Evolutionary conservation across 2,329 filamentous ascomycete genomes (phyloP).

Genomic region (Alternaria postmessia): DNA sequence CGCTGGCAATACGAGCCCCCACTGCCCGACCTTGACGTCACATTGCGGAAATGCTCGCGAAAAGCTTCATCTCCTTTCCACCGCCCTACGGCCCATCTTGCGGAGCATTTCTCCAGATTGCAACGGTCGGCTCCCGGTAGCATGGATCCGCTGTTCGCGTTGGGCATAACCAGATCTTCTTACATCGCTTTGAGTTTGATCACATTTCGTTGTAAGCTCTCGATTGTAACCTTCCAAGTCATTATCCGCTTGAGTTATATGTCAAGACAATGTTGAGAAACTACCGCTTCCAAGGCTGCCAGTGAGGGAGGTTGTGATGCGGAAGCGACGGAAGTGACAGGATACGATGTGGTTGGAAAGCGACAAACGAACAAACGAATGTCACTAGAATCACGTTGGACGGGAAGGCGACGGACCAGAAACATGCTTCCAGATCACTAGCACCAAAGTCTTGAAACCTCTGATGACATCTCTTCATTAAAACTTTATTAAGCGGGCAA

Average conservation of each 20-base stretch:
- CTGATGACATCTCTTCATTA: background rate
- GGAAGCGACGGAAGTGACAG: background rate
- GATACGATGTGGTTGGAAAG: background rate
- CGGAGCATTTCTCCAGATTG: slow-evolving; percentile 3
- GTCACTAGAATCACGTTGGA: background rate
- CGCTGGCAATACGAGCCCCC: slow-evolving; percentile 3
- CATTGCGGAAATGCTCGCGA: slow-evolving; percentile 9
- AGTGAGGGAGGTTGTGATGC: background rate
- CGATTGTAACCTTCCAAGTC: background rate
- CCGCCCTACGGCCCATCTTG: slow-evolving; percentile 14
- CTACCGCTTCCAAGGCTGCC: background rate
- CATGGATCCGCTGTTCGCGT: slow-evolving; percentile 3
- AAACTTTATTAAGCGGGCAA: background rate
- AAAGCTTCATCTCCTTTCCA: slow-evolving; percentile 13
- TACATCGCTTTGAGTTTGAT: background rate
- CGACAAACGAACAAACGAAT: background rate
- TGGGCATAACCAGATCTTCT: background rate
- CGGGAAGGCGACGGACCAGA: background rate
- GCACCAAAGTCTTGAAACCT: background rate
- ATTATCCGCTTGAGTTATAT: background rate
- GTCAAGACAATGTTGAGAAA: background rate
- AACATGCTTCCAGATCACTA: background rate
- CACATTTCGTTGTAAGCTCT: background rate
- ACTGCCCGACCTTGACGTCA: slow-evolving; percentile 26
- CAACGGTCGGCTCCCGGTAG: background rate